These are phyloP conservation scores for Calonectria ilicicola DNA, from an alignment of 2,329 filamentous ascomycete species.

Conservation along the genomic window DNA sequence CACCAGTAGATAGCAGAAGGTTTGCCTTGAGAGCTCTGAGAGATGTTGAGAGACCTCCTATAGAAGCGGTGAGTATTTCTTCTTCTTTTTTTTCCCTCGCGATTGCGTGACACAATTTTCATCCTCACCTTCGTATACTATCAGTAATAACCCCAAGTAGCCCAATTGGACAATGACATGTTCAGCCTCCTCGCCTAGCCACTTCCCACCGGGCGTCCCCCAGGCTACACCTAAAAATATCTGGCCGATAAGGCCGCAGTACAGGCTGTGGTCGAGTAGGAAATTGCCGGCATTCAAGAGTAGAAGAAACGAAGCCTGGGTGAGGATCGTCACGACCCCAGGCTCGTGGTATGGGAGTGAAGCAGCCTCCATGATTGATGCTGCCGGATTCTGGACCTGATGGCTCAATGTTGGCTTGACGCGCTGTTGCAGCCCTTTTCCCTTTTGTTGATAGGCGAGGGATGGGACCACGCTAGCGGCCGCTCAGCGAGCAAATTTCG, in stretches of 20 bases:
- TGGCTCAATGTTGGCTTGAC: neutral
- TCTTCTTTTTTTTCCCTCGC: too few species aligned
- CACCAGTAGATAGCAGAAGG: slow-evolving; percentile 67
- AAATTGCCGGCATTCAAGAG: slow-evolving; percentile 70
- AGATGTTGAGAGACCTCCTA: slow-evolving; percentile 64
- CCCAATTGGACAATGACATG: slow-evolving; percentile 72
- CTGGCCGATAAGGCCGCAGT: slow-evolving; percentile 80
- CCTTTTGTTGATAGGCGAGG: neutral
- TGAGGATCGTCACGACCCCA: slow-evolving; percentile 68
- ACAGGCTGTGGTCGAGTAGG: slow-evolving; percentile 69
- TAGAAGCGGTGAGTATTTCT: neutral
- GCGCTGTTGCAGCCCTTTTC: neutral
- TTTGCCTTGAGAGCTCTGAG: slow-evolving; percentile 65
- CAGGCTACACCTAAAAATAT: slow-evolving; percentile 77
- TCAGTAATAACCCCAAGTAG: slow-evolving; percentile 77
- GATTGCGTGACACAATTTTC: rapidly evolving
- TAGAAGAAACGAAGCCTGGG: slow-evolving; percentile 71
- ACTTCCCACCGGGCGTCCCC: slow-evolving; percentile 74
- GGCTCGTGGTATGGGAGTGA: slow-evolving; percentile 73
- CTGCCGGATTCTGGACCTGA: neutral
- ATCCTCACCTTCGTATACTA: slow-evolving; percentile 75
- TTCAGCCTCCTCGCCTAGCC: slow-evolving; percentile 66
- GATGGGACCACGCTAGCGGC: neutral
- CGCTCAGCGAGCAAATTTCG: neutral
- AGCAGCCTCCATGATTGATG: slow-evolving; percentile 5